A percentile compares a stretch with the other conserved stretches of the same genome.
Evolutionary conservation across 1,139 yeast species (phyloP).

Genomic region (Debaryomycetaceae sp.): DNA sequence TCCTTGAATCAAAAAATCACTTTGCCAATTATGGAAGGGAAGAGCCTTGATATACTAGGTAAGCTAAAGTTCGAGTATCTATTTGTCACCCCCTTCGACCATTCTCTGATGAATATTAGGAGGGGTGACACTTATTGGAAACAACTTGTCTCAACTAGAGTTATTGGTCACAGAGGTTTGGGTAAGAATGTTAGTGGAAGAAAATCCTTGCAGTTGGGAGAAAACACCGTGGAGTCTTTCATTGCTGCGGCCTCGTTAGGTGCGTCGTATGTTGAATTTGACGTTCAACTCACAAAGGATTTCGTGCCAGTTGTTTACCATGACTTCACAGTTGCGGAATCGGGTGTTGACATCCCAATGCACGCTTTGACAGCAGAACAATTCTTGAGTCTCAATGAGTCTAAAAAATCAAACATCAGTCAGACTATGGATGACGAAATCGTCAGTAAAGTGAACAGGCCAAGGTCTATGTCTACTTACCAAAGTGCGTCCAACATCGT

Average conservation of each 20-base stretch:
- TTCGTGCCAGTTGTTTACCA: constrained; percentile 90
- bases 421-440: constrained; percentile 40
- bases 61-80: constrained; percentile 71
- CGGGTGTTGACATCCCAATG: constrained; percentile 97
- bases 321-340: constrained; percentile 91
- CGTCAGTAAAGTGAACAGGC: constrained; percentile 31
- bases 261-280: constrained; percentile 90
- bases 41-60: constrained; percentile 74
- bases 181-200: constrained; percentile 78
- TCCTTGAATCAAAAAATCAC: constrained; percentile 67
- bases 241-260: constrained; percentile 97
- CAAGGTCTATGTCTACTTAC: constrained; percentile 39
- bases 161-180: constrained; percentile 94
- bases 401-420: constrained; percentile 11
- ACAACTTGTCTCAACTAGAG: constrained; percentile 81
- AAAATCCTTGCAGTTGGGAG: constrained; percentile 87
- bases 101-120: constrained; percentile 63
- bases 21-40: constrained; percentile 74
- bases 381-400: constrained; percentile 62
- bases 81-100: constrained; percentile 69
- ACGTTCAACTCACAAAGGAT: constrained; percentile 95
- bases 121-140: constrained; percentile 90
- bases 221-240: constrained; percentile 91
- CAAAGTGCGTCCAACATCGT: constrained; percentile 26
- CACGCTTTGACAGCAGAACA: constrained; percentile 88